Percentiles rank a stretch among this genome's conserved stretches.
These are phyloP conservation scores for Vicia sativa DNA, from an alignment of 306 rosid genomes.

Conservation along the genomic window DNA sequence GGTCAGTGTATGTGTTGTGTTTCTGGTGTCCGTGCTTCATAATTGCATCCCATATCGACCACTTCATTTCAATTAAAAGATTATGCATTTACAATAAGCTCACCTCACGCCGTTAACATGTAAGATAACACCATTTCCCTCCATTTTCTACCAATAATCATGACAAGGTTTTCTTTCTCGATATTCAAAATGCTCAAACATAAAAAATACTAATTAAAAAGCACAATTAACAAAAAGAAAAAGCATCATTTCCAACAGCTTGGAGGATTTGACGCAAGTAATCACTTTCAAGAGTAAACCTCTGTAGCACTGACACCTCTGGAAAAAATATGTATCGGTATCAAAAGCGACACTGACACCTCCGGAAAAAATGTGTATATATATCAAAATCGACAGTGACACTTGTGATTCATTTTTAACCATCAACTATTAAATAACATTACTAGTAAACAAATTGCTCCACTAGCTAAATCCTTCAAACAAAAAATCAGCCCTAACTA, in stretches of 20 bases:
- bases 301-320: too few relatives aligned
- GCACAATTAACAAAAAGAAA: neutral
- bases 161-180: neutral
- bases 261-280: neutral
- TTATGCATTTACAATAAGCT: slow-evolving; percentile 8
- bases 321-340: too few relatives aligned
- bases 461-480: neutral
- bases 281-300: neutral
- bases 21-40: too few relatives aligned
- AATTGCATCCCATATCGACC: slow-evolving; percentile 15
- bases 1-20: too few relatives aligned
- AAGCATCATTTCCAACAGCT: neutral
- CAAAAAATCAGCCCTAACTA: neutral
- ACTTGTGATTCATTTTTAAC: neutral
- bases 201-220: neutral
- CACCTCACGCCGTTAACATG: neutral
- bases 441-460: neutral
- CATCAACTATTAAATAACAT: neutral
- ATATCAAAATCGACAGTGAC: too few relatives aligned
- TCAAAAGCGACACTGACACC: too few relatives aligned
- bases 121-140: slow-evolving; percentile 24
- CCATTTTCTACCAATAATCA: slow-evolving; percentile 21
- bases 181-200: neutral
- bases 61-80: slow-evolving; percentile 2
- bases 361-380: too few relatives aligned